Evolutionary conservation across 345 rosid species (phyloP).

Genomic region (Toxicodendron radicans): DNA sequence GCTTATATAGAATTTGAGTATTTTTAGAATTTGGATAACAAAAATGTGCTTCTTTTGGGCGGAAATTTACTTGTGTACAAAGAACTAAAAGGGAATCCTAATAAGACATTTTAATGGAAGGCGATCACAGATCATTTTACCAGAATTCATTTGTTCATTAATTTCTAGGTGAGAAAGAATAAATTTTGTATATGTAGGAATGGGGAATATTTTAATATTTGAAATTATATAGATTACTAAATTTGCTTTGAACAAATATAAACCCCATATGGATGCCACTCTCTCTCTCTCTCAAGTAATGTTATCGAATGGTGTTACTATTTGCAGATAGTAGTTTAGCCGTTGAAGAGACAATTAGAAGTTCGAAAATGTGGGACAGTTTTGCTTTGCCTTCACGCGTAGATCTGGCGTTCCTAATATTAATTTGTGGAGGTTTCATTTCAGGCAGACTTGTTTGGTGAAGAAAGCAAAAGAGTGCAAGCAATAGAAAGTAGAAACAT

Average conservation of each 20-base stretch:
- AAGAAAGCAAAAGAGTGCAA: neutral
- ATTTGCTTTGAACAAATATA: too few relatives aligned
- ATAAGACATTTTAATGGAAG: neutral
- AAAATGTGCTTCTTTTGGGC: neutral
- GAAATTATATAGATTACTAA: too few relatives aligned
- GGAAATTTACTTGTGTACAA: conserved; percentile 15
- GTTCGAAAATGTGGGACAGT: too few relatives aligned
- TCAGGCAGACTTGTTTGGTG: neutral
- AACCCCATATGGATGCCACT: too few relatives aligned
- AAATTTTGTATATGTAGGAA: neutral
- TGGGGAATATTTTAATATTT: neutral
- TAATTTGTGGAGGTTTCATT: neutral
- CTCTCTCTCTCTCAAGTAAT: too few relatives aligned
- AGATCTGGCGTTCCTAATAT: too few relatives aligned
- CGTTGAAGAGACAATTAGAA: too few relatives aligned
- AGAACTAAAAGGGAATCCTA: neutral
- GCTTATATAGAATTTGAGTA: conserved; percentile 62
- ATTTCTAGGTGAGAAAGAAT: conserved; percentile 2
- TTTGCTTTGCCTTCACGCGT: neutral
- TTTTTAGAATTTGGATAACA: conserved; percentile 35
- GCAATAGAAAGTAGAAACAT: neutral
- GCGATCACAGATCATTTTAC: neutral
- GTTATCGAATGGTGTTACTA: too few relatives aligned
- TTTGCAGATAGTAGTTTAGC: too few relatives aligned
- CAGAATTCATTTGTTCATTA: conserved; percentile 3